Evolutionary conservation across 176 grass and related monocot species (phyloP).

Genomic region (Eragrostis nindensis): DNA sequence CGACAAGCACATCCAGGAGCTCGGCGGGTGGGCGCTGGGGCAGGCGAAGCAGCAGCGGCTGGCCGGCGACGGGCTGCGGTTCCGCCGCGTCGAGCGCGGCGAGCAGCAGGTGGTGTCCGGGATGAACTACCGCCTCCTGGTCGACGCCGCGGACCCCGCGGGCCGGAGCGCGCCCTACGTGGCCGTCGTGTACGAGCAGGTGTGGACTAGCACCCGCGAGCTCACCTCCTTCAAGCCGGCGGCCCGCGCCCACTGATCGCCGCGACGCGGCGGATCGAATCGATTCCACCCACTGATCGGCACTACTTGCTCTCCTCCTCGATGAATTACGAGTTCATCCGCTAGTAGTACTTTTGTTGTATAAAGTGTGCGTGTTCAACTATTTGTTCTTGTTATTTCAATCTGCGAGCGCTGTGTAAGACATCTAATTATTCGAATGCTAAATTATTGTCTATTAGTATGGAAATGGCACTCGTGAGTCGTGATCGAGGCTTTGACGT

Average conservation of each 20-base stretch:
- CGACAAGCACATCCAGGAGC: constrained; percentile 41
- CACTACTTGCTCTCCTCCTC: not conserved
- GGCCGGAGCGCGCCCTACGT: constrained; percentile 12
- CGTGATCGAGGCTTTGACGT: too few species aligned
- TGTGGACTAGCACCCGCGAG: constrained; percentile 35
- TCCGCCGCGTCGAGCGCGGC: constrained; percentile 36
- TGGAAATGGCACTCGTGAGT: too few species aligned
- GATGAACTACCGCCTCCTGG: constrained; percentile 48
- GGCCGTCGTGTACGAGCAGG: constrained; percentile 53
- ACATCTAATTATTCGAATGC: too few species aligned
- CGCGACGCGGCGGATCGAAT: too few species aligned
- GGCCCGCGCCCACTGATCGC: not conserved
- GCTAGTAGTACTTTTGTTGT: too few species aligned
- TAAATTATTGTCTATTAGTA: too few species aligned
- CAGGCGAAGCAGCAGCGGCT: constrained; percentile 1
- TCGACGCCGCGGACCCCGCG: not conserved
- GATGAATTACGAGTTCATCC: not conserved
- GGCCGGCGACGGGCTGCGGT: constrained; percentile 8
- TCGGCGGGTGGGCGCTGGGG: constrained; percentile 44
- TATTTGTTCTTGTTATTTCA: too few species aligned
- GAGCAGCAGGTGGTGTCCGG: constrained; percentile 55
- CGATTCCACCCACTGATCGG: not conserved
- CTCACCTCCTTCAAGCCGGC: constrained; percentile 48
- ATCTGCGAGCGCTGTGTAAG: too few species aligned
- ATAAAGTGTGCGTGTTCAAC: too few species aligned